These are phyloP conservation scores for Candida ficus DNA, from an alignment of 805 yeast genomes.

Conservation along the genomic window DNA sequence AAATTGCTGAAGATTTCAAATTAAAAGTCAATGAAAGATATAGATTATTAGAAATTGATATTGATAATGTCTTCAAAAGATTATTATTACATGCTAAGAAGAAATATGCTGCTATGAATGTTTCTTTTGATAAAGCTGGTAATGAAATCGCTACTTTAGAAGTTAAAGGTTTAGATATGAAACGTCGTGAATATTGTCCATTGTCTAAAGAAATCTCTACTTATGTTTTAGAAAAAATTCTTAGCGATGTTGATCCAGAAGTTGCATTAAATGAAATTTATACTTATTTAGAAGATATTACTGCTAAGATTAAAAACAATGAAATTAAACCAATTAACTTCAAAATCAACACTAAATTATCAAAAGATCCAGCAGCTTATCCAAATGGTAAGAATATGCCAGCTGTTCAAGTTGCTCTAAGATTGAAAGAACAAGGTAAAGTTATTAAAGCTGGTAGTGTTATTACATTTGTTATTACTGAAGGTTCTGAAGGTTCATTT, in stretches of 20 bases:
- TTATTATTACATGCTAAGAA: slow-evolving; percentile 88
- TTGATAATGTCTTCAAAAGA: slow-evolving; percentile 86
- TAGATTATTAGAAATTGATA: slow-evolving; percentile 83
- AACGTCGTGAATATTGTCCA: slow-evolving; percentile 93
- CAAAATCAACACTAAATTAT: slow-evolving; percentile 79
- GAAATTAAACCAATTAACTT: slow-evolving; percentile 62
- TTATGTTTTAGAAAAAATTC: slow-evolving; percentile 62
- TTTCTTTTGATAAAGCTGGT: slow-evolving; percentile 45
- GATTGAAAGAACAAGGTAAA: slow-evolving; percentile 78
- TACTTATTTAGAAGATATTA: slow-evolving; percentile 59
- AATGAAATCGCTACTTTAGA: slow-evolving; percentile 60
- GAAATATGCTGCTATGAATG: slow-evolving; percentile 91
- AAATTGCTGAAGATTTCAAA: slow-evolving; percentile 83
- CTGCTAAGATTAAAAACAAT: slow-evolving; percentile 50
- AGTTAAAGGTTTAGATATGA: slow-evolving; percentile 95
- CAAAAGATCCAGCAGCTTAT: slow-evolving; percentile 84
- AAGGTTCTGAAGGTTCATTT: slow-evolving; percentile 40
- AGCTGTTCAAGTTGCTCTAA: slow-evolving; percentile 85
- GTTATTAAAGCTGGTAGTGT: slow-evolving; percentile 86
- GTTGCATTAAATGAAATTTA: slow-evolving; percentile 69
- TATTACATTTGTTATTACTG: slow-evolving; percentile 77
- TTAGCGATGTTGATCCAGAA: slow-evolving; percentile 72
- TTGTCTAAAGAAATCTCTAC: slow-evolving; percentile 84
- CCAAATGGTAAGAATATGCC: slow-evolving; percentile 80
- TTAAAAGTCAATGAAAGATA: slow-evolving; percentile 83